These are phyloP conservation scores for Flammula alnicola DNA, from an alignment of 1,284 basidiomycete genomes.

Conservation along the genomic window DNA sequence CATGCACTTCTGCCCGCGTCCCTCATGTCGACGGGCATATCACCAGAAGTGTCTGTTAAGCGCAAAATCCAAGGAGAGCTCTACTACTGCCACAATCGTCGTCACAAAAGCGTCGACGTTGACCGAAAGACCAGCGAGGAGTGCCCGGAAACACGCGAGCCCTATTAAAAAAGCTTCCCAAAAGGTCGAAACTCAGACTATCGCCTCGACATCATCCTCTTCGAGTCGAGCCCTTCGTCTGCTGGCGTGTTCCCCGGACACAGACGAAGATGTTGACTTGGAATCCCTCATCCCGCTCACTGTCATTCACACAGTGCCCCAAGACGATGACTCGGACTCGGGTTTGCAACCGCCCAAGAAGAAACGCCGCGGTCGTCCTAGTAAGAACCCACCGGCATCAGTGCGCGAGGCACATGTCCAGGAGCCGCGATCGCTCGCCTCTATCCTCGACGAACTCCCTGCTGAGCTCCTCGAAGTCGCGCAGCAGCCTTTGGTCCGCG, in stretches of 20 bases:
- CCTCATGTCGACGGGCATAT: conserved; percentile 44
- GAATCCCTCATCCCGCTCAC: conserved; percentile 20
- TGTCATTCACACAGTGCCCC: not conserved
- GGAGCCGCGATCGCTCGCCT: conserved; percentile 10
- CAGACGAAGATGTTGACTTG: conserved; percentile 30
- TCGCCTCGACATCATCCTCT: conserved; percentile 5
- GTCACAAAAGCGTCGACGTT: not conserved
- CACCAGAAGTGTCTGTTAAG: conserved; percentile 47
- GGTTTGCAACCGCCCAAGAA: conserved; percentile 22
- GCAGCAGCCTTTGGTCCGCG: conserved; percentile 53
- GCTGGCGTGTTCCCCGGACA: conserved; percentile 38
- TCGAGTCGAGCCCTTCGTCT: conserved; percentile 26
- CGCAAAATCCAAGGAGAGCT: conserved; percentile 34
- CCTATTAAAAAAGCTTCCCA: conserved; percentile 6
- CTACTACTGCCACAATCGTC: not conserved
- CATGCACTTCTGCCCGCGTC: conserved; percentile 58
- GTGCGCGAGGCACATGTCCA: not conserved
- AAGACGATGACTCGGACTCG: not conserved
- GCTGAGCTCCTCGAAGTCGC: conserved; percentile 41
- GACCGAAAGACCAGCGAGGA: conserved; percentile 1
- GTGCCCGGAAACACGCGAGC: conserved; percentile 13
- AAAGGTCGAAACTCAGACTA: not conserved
- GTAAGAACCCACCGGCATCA: conserved; percentile 1
- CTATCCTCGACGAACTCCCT: conserved; percentile 35
- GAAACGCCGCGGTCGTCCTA: conserved; percentile 17